Evolutionary conservation across 495 filamentous ascomycete genomes (phyloP).

Genomic region (Aspergillus nanangensis): DNA sequence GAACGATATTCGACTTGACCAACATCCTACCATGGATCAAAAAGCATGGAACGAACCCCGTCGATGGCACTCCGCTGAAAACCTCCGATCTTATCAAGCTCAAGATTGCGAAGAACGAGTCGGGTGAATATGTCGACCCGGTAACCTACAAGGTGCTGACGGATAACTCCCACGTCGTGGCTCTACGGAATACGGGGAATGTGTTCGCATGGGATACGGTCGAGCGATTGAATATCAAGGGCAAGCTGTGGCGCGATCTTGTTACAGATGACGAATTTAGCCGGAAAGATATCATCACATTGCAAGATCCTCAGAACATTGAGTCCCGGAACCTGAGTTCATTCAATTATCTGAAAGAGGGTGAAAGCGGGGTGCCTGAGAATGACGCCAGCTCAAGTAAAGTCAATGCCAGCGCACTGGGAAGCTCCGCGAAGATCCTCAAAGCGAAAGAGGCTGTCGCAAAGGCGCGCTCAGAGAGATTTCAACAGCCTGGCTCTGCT

Average conservation of each 20-base stretch:
- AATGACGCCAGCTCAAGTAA: constrained; percentile 50
- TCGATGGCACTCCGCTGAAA: constrained; percentile 74
- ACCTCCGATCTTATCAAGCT: constrained; percentile 84
- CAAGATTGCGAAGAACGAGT: constrained; percentile 86
- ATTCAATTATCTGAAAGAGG: constrained; percentile 88
- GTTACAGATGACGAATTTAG: constrained; percentile 84
- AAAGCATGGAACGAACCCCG: constrained; percentile 86
- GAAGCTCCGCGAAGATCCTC: constrained; percentile 80
- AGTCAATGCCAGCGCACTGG: constrained; percentile 73
- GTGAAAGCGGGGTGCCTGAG: constrained; percentile 58
- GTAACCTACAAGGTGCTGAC: constrained; percentile 97
- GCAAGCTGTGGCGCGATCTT: constrained; percentile 93
- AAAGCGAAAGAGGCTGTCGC: constrained; percentile 90
- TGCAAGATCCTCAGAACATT: constrained; percentile 95
- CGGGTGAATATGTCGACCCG: constrained; percentile 90
- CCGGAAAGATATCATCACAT: constrained; percentile 89
- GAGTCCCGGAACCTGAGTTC: constrained; percentile 75
- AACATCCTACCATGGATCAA: constrained; percentile 89
- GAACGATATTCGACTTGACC: constrained; percentile 81
- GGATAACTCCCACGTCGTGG: constrained; percentile 95
- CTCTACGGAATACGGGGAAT: constrained; percentile 82
- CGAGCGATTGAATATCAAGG: constrained; percentile 92
- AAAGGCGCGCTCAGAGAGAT: constrained; percentile 64
- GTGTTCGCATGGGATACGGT: constrained; percentile 96
- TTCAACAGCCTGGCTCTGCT: constrained; percentile 26